Percentiles rank a stretch among this genome's conserved stretches.
phyloP scores from a whole-genome alignment of 129 eudicot genomes.

The Scalesia atractyloides region DNA sequence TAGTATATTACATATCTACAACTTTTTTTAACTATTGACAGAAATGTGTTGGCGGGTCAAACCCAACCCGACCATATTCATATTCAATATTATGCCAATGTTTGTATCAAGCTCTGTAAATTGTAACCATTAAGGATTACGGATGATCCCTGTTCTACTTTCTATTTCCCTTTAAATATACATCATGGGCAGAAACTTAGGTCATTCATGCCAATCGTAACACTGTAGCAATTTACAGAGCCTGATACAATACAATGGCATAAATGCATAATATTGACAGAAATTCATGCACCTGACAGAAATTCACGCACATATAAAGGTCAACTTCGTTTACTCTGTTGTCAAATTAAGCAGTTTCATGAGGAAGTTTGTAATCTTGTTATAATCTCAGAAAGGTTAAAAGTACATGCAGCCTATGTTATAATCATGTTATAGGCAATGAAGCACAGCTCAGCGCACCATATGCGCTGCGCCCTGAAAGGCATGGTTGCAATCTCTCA shows the following conservation, averaged over 20 bases:
- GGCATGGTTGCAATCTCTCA: too few relatives aligned
- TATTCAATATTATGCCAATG: too few relatives aligned
- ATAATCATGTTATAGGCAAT: too few relatives aligned
- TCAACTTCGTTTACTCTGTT: background rate
- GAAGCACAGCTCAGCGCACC: too few relatives aligned
- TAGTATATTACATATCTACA: background rate
- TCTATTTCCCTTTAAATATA: background rate
- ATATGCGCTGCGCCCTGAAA: too few relatives aligned
- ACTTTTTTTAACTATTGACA: background rate
- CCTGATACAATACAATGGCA: background rate
- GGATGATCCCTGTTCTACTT: background rate
- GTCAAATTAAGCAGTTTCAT: background rate
- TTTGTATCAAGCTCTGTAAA: too few relatives aligned
- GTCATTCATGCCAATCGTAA: slow-evolving; percentile 2
- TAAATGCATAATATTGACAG: background rate
- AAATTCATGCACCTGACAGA: background rate
- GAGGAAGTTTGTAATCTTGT: background rate
- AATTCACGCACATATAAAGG: background rate
- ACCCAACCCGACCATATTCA: background rate
- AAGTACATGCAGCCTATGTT: background rate
- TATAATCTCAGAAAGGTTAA: slow-evolving; percentile 3
- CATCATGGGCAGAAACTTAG: background rate
- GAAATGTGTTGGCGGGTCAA: background rate
- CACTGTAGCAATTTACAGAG: background rate
- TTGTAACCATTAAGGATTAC: background rate